Conservation (phyloP, 805 yeast species). For the Ogataea nitratoaversa region DNA sequence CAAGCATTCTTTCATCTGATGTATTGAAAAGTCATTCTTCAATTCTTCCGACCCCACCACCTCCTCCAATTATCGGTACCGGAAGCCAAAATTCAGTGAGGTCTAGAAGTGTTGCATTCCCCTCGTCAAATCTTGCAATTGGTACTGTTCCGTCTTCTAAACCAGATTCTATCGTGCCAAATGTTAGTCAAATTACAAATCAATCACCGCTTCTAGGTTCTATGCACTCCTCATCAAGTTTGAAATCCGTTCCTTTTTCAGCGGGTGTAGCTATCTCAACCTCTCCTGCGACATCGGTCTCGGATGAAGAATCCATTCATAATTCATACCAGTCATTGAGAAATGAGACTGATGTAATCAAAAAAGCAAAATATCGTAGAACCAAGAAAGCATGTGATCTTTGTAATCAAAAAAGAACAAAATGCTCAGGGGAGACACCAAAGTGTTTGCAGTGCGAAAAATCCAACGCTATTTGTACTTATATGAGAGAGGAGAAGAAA, state of each 20-base stretch:
- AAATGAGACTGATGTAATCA: background rate
- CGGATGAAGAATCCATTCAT: background rate
- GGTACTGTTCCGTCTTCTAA: too few species aligned
- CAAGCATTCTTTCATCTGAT: background rate
- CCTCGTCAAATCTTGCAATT: background rate
- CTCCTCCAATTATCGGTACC: background rate
- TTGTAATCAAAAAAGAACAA: conserved; percentile 43
- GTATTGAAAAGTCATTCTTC: background rate
- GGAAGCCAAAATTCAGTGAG: background rate
- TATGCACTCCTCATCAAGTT: too few species aligned
- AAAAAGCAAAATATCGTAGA: conserved; percentile 13
- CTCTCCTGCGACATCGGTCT: background rate
- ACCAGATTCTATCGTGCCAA: background rate
- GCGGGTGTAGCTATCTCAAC: background rate
- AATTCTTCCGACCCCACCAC: background rate
- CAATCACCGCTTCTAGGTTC: too few species aligned
- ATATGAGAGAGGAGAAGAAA: conserved; percentile 39
- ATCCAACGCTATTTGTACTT: conserved; percentile 33
- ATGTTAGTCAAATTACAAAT: background rate
- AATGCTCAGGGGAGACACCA: conserved; percentile 44
- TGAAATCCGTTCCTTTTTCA: too few species aligned
- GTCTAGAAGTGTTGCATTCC: background rate
- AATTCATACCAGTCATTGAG: background rate
- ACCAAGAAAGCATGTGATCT: conserved; percentile 42
- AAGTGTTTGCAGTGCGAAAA: conserved; percentile 38